Percentiles rank a stretch among this genome's conserved stretches.
Evolutionary conservation across 2,329 filamentous ascomycete genomes (phyloP).

Genomic region (Hypoxylon sp.): DNA sequence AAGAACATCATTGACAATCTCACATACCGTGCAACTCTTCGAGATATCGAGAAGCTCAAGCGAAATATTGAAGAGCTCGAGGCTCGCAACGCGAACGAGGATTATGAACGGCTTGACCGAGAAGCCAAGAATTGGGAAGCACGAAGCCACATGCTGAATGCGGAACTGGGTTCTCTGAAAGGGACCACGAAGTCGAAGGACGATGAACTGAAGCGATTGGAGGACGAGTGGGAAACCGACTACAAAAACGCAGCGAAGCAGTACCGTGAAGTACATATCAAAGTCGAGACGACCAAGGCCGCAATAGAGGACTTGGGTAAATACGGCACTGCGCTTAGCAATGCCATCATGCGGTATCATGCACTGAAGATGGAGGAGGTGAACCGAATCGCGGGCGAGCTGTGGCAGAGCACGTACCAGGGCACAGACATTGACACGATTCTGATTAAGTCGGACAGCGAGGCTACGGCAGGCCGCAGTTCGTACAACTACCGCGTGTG

Average conservation of each 20-base stretch:
- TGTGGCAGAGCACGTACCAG: slow-evolving; percentile 98
- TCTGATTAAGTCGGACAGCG: slow-evolving; percentile 91
- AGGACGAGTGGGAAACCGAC: slow-evolving; percentile 84
- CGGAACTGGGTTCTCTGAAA: slow-evolving; percentile 79
- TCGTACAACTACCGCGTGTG: slow-evolving; percentile 97
- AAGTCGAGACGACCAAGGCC: slow-evolving; percentile 90
- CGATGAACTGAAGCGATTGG: slow-evolving; percentile 77
- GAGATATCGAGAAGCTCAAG: slow-evolving; percentile 74
- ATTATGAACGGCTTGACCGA: slow-evolving; percentile 78
- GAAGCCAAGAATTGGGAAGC: slow-evolving; percentile 78
- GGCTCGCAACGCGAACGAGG: slow-evolving; percentile 82
- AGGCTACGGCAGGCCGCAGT: slow-evolving; percentile 78
- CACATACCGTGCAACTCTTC: slow-evolving; percentile 81
- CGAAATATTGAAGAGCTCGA: slow-evolving; percentile 80
- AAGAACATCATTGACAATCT: slow-evolving; percentile 91
- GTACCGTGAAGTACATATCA: slow-evolving; percentile 90
- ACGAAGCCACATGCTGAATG: slow-evolving; percentile 75
- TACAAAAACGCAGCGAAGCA: slow-evolving; percentile 85
- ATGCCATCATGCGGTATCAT: slow-evolving; percentile 98
- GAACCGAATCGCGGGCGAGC: slow-evolving; percentile 91
- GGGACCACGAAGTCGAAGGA: slow-evolving; percentile 88
- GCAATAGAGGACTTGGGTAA: slow-evolving; percentile 90
- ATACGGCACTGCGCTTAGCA: slow-evolving; percentile 87
- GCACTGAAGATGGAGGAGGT: slow-evolving; percentile 98
- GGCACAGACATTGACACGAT: slow-evolving; percentile 98